Evolutionary conservation across 306 rosid genomes (phyloP), one percentile per base, ranked within the genome.

Genomic region (Quercus alba): DNA sequence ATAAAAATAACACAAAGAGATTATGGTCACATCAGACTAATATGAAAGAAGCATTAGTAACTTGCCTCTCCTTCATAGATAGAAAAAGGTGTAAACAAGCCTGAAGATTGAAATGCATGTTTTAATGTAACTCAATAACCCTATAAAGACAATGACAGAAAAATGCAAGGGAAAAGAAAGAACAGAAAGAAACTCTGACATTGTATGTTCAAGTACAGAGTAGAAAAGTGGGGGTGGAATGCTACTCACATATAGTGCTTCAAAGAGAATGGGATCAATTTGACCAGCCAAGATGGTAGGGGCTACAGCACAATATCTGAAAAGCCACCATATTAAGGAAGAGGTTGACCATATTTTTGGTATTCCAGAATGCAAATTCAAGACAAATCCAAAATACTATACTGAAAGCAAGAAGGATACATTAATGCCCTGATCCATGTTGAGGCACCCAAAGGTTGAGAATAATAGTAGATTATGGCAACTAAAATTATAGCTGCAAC

Each of bases 281-380:
- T 88, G 87, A 76, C 99, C 99, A 56, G 97, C 94, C 85, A 95
- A 80, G 84, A 95, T 70, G 26, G 98, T 93, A 63, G 98, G 99
- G 59, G 98, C 98, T 73, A 91, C 77, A 54, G 93, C 98, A 87
- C 94, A 93, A 73, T 91, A 95, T 87, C 99, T 95, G 87, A 84
- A 85, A 77, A 82, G 66, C 83, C 86, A 78, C 81, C n/a, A 35
- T 49, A 72, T 90, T 88, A 95, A 91, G 97, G 97, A 86, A 82
- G 77, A 71, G 68, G 26, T 73, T 2, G 64, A 77, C 70, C 61
- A 71, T 63, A 70, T 44, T 71, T 44, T 76, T 78, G 72, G 64
- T 55, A 62, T 44, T 26, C 61, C 78, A 83, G 19, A 84, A 78
- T 67, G 71, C 26, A 78, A 56, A 64, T 33, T 74, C 52, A 66